Base-by-base conservation (phyloP, 2,329 filamentous ascomycete genomes). In the Paramyrothecium roridum region DNA sequence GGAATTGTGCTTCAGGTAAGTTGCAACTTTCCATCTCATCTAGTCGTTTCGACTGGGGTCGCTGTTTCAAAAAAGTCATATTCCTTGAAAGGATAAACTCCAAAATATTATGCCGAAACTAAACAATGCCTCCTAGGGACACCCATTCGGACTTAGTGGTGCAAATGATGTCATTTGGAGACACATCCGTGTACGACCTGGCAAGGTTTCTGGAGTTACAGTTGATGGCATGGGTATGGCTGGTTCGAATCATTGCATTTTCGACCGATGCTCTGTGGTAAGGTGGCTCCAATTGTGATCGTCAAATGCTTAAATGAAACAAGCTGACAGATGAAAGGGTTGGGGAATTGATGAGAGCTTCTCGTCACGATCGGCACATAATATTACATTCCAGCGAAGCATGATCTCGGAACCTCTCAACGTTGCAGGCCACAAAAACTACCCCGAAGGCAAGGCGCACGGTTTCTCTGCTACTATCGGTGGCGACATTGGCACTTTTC, bases 351-450 rank as follows among this genome's bases (percentile, higher is more conserved):
- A 72, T 46, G 69, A 72, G 52, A 56, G 61, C 2, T 71, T 71
- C 57, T 71, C 68, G 10, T 71, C 69, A 17, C 67, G 68, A 8
- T 61, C 60, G 12, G 67, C 67, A 2, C 57, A 64, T 54, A 72
- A 72, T 57, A 72, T 72, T 56, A 70, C 67, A 2, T 63, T 72
- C 33, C 69, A 71, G 56, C 64, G 69, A 4, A 70, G 57, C 53
- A 66, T 72, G 63, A 71, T 72, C 48, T 70, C 67, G 3, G 69
- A 72, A 52, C 69, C 69, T 2, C 64, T 71, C 30, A 70, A 72
- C 40, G 60, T 71, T 37, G 70, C 70, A 23, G 69, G 70, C 7
- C 70, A 72, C 57, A 64, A 71, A 59, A 72, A 72, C 53, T 72
- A 72, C 40, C 69, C 70, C 20, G 55, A 52, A 2, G 70, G 70